phyloP scores from a whole-genome alignment of 177 flowering plant species.

The Telopea speciosissima region DNA sequence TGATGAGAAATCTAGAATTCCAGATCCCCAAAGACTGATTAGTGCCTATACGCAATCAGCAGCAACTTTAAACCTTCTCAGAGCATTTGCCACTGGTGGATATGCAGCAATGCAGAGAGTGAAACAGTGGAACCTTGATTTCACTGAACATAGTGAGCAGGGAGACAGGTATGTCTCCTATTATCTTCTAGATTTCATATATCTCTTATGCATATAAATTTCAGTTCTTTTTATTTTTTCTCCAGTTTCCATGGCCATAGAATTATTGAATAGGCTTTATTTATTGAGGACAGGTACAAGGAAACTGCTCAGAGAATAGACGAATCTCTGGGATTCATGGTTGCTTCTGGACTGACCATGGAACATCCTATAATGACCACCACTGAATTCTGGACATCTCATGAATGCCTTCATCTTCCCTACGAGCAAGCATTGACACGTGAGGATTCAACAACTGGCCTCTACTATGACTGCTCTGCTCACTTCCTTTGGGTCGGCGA shows the following conservation, averaged over 20 bases:
- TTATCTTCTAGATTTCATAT: neutral
- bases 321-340: neutral
- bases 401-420: slow-evolving; percentile 1
- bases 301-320: neutral
- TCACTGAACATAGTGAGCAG: slow-evolving; percentile 46
- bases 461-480: neutral
- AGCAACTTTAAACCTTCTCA: slow-evolving; percentile 52
- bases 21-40: slow-evolving; percentile 47
- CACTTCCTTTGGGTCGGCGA: neutral
- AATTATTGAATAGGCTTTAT: neutral
- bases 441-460: slow-evolving; percentile 1
- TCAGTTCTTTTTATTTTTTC: too few species aligned
- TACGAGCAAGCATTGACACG: slow-evolving; percentile 1
- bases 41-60: slow-evolving; percentile 53
- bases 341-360: neutral
- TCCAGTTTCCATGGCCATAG: too few species aligned
- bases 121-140: slow-evolving; percentile 53
- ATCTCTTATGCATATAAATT: too few species aligned
- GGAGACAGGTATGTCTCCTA: slow-evolving; percentile 41
- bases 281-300: neutral
- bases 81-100: slow-evolving; percentile 61
- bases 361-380: neutral
- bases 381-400: neutral
- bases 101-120: slow-evolving; percentile 22
- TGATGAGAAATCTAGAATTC: slow-evolving; percentile 45